Conservation (phyloP, 768 basidiomycete genomes). For the Porphyrellus cyaneotinctus region DNA sequence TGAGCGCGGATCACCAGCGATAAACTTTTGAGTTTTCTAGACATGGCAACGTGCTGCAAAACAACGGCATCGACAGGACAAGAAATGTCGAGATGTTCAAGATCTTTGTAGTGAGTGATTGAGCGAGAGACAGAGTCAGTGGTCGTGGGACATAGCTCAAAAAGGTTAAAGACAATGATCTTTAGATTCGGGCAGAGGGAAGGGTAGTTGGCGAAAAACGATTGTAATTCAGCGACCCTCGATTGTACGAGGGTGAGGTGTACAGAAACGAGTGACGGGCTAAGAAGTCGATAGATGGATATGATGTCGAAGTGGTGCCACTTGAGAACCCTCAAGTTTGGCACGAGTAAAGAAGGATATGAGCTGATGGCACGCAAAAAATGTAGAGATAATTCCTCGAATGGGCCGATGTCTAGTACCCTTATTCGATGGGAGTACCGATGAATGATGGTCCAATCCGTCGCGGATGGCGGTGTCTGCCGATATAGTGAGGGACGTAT, state of each 20-base stretch:
- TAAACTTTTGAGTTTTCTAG: neutral
- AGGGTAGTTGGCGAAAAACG: neutral
- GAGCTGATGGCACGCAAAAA: slow-evolving; percentile 1
- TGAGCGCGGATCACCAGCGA: neutral
- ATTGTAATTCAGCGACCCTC: neutral
- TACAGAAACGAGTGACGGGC: neutral
- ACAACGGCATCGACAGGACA: neutral
- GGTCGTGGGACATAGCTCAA: no score
- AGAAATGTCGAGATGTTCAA: neutral
- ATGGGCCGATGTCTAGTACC: neutral
- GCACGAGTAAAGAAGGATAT: neutral
- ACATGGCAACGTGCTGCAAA: neutral
- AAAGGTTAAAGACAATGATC: neutral
- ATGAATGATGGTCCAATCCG: neutral
- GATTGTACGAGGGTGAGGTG: no score
- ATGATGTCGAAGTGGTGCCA: neutral
- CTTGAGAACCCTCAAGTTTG: slow-evolving; percentile 1
- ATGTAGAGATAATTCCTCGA: neutral
- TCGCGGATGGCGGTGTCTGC: neutral
- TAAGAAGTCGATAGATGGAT: no score
- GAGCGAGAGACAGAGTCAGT: no score
- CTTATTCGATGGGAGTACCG: neutral
- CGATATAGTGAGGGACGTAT: no score
- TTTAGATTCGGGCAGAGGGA: neutral
- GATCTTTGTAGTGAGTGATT: neutral